Base-by-base conservation (phyloP, 768 basidiomycete species). In the Panellus pusillus region DNA sequence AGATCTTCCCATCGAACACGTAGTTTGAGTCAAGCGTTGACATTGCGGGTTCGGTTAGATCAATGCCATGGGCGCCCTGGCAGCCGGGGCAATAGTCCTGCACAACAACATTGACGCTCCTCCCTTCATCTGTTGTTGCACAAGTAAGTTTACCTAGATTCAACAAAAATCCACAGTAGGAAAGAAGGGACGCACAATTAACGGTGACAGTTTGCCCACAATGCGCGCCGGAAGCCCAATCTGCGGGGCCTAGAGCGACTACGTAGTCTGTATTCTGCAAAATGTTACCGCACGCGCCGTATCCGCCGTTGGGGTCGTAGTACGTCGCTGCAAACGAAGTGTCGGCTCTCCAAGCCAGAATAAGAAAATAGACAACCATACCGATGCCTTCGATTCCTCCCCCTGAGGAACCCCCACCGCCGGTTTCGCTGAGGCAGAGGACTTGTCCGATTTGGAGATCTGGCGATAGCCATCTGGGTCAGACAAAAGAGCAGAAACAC, bases 51-150 rank as follows among this genome's bases (percentile, higher is more conserved):
- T 40, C 39, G n/a, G 39, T 40, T 15, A 40, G n/a, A 19, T 40
- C 39, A 15, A 40, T 40, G 15, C 39, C 39, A 7, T 40, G 15
- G 39, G 7, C 39, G n/a, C 39, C 39, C 18, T 40, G 39, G 18
- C 39, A 40, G 6, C 39, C 39, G 15, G 39, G 39, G 18, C 39
- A 40, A 15, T n/a, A 19, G 39, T 40, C 39, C 8, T 15, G 15
- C 6, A 40, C 39, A 40, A 19, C 18, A 15, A n/a, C 39, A 15
- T 15, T n/a, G 39, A 40, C 18, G 39, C 15, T 40, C 6, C 18
- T 8, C 7, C 39, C 39, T 32, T 32, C 7, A 13, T 40, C 18
- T 74, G n/a, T n/a, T n/a, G n/a, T n/a, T n/a, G n/a, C n/a, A n/a
- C n/a, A n/a, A n/a, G n/a, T n/a, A n/a, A n/a, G n/a, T n/a, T n/a